Base-by-base conservation (phyloP, 805 yeast genomes). In the Jamesozyma jinghongensis region DNA sequence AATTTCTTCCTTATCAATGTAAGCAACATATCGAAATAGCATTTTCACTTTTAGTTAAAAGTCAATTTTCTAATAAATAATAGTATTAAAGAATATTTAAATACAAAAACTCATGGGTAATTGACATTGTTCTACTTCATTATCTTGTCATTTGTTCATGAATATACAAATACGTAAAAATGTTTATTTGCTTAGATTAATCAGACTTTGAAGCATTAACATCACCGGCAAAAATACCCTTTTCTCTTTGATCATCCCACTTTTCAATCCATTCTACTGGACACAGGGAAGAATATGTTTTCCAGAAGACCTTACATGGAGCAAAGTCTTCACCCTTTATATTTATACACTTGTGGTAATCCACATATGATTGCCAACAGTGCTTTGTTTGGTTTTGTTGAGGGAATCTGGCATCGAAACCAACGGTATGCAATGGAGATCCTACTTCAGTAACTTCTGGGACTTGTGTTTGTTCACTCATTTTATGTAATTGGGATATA, bases 241-340 rank as follows among this genome's bases (percentile, higher is more conserved):
- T 66, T 53, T 62, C 75, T 69, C 94, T 81, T 71, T 85, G 94
- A 53, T 76, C 88, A 63, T 85, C 85, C 95, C 94, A 85, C 63
- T 69, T 81, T 59, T 79, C 87, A 51, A 80, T 73, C 94, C 94
- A 85, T 54, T 79, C 82, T 42, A 75, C 71, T 44, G 94, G 94
- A 63, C 94, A 85, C 59, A 85, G 72, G 19, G 96, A 77, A 56
- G 82, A 77, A 75, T 75, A 92, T 42, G 97, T 85, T 68, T 77
- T 82, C 79, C 77, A 85, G 74, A 92, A 92, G 57, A 85, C 88
- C 70, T 87, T 76, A 70, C 98, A 92, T 61, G 97, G 97, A 58
- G 88, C 95, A 62, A 92, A 92, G 48, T 88, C 97, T 71, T 90
- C 97, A 63, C 98, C 98, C 73, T 90, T 90, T 53, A 88, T 86